Base-by-base conservation (phyloP, 805 yeast genomes). In the Dipodascus albidus region DNA sequence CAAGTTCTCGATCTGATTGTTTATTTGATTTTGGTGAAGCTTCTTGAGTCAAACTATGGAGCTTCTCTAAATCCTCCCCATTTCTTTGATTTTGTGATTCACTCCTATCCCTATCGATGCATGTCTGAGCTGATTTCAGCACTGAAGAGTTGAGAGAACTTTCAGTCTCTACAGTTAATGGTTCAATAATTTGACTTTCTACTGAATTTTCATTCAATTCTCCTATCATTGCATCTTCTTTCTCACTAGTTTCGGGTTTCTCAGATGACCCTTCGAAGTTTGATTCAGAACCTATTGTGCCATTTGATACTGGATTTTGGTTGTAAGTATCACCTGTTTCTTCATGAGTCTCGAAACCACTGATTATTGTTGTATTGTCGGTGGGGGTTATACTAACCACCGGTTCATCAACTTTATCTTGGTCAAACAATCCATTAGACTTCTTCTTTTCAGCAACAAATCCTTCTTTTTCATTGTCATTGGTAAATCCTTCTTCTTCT, bases 401-500 rank as follows among this genome's bases (percentile, higher is more conserved):
- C 3, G 31, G 20, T 17, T 3, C 33, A 33, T 15, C 50, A 8
- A 4, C 24, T 23, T 22, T 19, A 24, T 6, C 8, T 23, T 8
- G 19, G n/a, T 47, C 31, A 27, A 20, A 22, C 31, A 20, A 6
- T 33, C 14, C 22, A 9, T 47, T 20, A 20, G 38, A n/a, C 35
- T 17, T 47, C 22, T 24, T 21, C 51, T 35, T 31, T 19, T 20
- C 14, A 22, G 35, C 35, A 14, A 31, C 51, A 20, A 49, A 9
- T 4, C 15, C 27, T 44, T 11, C 23, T 8, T 9, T 23, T 15
- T 50, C 52, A 11, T 4, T 50, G 20, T 49, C 23, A 22, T 42
- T 42, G 11, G 44, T 41, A 22, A 41, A 56, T 22, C 35, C 51
- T n/a, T 23, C 47, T 14, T 27, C 50, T 11, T 47, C 56, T 9